These are phyloP conservation scores for Porphyrellus cyaneotinctus DNA, from an alignment of 768 basidiomycete genomes.

Conservation along the genomic window DNA sequence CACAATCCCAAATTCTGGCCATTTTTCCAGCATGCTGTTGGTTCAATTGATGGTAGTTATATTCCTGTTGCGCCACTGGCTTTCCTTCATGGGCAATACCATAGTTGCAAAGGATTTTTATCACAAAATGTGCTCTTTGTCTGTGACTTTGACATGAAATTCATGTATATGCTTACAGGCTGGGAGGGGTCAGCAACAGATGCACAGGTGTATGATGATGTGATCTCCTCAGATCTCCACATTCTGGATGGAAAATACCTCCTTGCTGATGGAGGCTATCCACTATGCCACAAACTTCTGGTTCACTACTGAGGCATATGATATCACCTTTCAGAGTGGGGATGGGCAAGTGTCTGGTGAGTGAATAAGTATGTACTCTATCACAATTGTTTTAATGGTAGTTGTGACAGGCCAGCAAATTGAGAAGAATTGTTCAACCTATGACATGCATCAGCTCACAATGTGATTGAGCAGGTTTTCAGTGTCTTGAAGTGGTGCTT, in stretches of 20 bases:
- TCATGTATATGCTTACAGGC: slow-evolving; percentile 37
- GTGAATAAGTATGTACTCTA: no score
- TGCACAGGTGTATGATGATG: slow-evolving; percentile 15
- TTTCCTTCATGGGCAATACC: background rate
- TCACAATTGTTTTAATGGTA: no score
- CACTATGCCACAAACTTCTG: no score
- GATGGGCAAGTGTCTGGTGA: background rate
- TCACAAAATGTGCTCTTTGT: slow-evolving; percentile 38
- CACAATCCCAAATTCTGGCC: background rate
- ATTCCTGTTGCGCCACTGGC: background rate
- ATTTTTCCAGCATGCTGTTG: background rate
- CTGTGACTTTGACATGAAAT: slow-evolving; percentile 32
- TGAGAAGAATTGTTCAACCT: slow-evolving; percentile 25
- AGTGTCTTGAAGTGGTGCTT: slow-evolving; percentile 9
- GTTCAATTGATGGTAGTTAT: background rate
- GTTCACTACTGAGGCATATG: no score
- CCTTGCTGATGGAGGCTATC: slow-evolving; percentile 21
- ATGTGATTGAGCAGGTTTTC: background rate
- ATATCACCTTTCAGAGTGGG: slow-evolving; percentile 40
- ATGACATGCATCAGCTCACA: slow-evolving; percentile 13
- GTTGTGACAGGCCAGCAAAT: slow-evolving; percentile 9
- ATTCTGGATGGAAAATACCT: slow-evolving; percentile 34
- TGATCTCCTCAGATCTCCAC: slow-evolving; percentile 31
- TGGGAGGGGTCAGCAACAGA: slow-evolving; percentile 41
- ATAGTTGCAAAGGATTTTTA: slow-evolving; percentile 26